phyloP scores from a whole-genome alignment of 768 basidiomycete genomes.

The Leucogyrophana mollusca region DNA sequence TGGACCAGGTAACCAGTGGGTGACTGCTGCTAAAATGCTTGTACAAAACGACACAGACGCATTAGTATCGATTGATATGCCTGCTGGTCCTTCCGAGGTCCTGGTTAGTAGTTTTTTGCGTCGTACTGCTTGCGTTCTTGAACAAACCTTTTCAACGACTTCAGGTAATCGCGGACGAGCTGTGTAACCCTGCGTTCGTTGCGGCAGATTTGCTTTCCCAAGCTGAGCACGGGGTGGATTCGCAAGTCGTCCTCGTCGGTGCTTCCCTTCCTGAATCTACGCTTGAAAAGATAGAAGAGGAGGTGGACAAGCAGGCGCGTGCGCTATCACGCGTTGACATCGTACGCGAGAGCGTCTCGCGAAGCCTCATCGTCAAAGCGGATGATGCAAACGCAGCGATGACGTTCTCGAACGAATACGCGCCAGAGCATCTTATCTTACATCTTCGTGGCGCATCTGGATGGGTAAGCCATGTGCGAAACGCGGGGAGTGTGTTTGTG shows the following conservation, averaged over 20 bases:
- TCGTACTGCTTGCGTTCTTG: background rate
- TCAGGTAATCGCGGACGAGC: slow-evolving; percentile 91
- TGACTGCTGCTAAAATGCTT: slow-evolving; percentile 98
- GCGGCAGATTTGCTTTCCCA: slow-evolving; percentile 97
- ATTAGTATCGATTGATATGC: slow-evolving; percentile 97
- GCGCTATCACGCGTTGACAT: slow-evolving; percentile 89
- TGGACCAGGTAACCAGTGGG: slow-evolving; percentile 99
- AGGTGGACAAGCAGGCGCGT: slow-evolving; percentile 84
- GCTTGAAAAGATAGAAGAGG: slow-evolving; percentile 74
- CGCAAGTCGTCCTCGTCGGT: slow-evolving; percentile 92
- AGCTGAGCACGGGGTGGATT: slow-evolving; percentile 97
- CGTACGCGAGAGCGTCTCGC: slow-evolving; percentile 81
- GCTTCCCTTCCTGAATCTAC: slow-evolving; percentile 63
- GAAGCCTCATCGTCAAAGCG: slow-evolving; percentile 85
- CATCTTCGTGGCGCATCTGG: slow-evolving; percentile 75
- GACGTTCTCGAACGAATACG: slow-evolving; percentile 93
- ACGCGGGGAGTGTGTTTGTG: slow-evolving; percentile 96
- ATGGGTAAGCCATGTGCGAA: slow-evolving; percentile 67
- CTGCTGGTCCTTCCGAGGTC: slow-evolving; percentile 97
- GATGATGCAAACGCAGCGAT: slow-evolving; percentile 72
- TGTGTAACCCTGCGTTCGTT: slow-evolving; percentile 84
- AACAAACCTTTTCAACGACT: background rate
- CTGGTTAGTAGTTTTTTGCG: slow-evolving; percentile 50
- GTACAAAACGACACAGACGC: slow-evolving; percentile 99
- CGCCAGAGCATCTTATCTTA: slow-evolving; percentile 95